phyloP scores from a whole-genome alignment of 805 yeast species.

The Candida krabiensis region DNA sequence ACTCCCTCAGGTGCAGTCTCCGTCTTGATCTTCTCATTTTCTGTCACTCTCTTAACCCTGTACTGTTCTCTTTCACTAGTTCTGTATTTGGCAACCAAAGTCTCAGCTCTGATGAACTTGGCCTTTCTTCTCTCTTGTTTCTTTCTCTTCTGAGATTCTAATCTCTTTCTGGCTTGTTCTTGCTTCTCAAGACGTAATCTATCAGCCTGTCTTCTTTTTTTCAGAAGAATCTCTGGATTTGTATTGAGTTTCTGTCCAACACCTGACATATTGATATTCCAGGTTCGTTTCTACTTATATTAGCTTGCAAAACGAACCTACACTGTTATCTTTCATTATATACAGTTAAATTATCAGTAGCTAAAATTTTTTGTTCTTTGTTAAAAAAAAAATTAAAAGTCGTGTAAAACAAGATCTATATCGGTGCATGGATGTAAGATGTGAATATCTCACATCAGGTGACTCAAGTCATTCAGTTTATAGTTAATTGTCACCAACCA shows the following conservation, averaged over 20 bases:
- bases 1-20: constrained; percentile 18
- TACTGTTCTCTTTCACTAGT: constrained; percentile 67
- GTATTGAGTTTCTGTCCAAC: constrained; percentile 49
- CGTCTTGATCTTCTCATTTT: constrained; percentile 43
- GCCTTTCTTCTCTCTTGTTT: constrained; percentile 44
- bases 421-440: too few relatives aligned
- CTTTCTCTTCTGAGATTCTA: constrained; percentile 43
- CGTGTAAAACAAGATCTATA: too few relatives aligned
- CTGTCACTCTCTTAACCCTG: constrained; percentile 63
- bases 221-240: constrained; percentile 74
- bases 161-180: constrained; percentile 56
- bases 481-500: too few relatives aligned
- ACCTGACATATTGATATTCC: constrained; percentile 17
- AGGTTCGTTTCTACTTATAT: not conserved
- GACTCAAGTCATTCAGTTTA: too few relatives aligned
- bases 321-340: not conserved
- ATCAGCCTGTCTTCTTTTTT: constrained; percentile 79
- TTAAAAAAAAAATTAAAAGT: not conserved
- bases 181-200: constrained; percentile 72
- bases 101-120: constrained; percentile 72
- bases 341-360: not conserved
- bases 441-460: too few relatives aligned
- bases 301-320: not conserved
- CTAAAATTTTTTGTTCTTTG: not conserved
- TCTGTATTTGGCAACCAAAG: constrained; percentile 63